These are phyloP conservation scores for Venturiaceae sp. DNA, from an alignment of 2,329 filamentous ascomycete genomes.

Conservation along the genomic window DNA sequence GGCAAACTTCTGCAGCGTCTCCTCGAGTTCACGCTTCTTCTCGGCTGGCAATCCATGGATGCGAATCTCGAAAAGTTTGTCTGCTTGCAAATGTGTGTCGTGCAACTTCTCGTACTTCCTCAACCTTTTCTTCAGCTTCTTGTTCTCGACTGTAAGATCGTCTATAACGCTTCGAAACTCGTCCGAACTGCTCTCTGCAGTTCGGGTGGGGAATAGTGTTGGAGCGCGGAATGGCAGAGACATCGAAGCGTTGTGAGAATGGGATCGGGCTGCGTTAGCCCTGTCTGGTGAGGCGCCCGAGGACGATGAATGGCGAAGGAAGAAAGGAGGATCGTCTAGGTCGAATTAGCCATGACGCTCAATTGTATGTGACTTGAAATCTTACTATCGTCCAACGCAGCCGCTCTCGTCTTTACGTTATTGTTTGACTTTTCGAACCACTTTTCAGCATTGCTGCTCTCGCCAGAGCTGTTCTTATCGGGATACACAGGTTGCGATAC, in stretches of 20 bases:
- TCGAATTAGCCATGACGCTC: not conserved
- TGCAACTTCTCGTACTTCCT: conserved; percentile 61
- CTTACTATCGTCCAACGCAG: conserved; percentile 32
- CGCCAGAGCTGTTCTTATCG: conserved; percentile 30
- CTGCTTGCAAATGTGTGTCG: conserved; percentile 56
- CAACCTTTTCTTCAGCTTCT: conserved; percentile 63
- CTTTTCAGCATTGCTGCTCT: conserved; percentile 40
- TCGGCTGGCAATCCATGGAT: conserved; percentile 62
- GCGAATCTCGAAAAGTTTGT: conserved; percentile 76
- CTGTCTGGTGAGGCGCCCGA: conserved; percentile 30
- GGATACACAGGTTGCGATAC: not conserved
- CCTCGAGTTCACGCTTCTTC: conserved; percentile 70
- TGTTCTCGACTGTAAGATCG: conserved; percentile 77
- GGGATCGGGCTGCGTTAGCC: conserved; percentile 4
- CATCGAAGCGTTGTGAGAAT: conserved; percentile 16
- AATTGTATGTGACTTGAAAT: too few species aligned
- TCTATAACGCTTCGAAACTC: conserved; percentile 79
- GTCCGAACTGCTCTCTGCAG: conserved; percentile 49
- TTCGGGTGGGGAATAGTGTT: not conserved
- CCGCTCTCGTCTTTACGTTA: conserved; percentile 27
- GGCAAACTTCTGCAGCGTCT: conserved; percentile 61
- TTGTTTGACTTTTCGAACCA: conserved; percentile 45
- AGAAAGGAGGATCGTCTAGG: conserved; percentile 32
- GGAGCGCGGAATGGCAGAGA: not conserved
- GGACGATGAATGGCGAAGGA: conserved; percentile 35